Conservation (phyloP, 177 flowering plant genomes). For the Vitis hybrid region DNA sequence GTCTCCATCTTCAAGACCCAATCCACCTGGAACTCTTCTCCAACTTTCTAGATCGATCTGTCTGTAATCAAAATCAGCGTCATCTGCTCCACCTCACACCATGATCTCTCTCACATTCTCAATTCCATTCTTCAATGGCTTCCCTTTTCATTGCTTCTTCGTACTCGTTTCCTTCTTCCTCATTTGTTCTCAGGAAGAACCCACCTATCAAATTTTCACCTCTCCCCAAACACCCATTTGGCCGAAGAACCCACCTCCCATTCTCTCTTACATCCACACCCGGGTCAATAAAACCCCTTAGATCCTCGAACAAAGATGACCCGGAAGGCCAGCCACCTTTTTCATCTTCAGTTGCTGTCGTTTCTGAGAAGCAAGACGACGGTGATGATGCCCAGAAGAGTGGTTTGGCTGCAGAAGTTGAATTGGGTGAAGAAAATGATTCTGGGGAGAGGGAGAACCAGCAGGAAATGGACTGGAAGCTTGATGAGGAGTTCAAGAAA, state of each 20-base stretch:
- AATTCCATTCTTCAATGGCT: slow-evolving; percentile 22
- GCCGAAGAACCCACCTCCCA: slow-evolving; percentile 22
- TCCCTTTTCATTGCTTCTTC: slow-evolving; percentile 21
- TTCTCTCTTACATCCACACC: neutral
- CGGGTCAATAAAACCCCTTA: slow-evolving; percentile 24
- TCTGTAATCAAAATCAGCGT: neutral
- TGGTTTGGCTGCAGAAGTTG: slow-evolving; percentile 19
- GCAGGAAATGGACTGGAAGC: slow-evolving; percentile 87
- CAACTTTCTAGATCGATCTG: slow-evolving; percentile 34
- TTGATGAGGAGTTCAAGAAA: slow-evolving; percentile 90
- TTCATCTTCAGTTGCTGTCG: slow-evolving; percentile 32
- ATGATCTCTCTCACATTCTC: neutral
- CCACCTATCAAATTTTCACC: slow-evolving; percentile 5
- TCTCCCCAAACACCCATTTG: slow-evolving; percentile 8
- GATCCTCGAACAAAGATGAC: slow-evolving; percentile 36
- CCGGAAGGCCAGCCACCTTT: slow-evolving; percentile 30
- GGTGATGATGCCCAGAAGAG: slow-evolving; percentile 13
- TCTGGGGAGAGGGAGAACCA: slow-evolving; percentile 33
- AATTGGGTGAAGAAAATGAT: slow-evolving; percentile 14
- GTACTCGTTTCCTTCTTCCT: slow-evolving; percentile 5
- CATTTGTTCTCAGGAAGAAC: slow-evolving; percentile 5
- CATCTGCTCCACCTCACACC: slow-evolving; percentile 7
- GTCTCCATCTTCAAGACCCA: slow-evolving; percentile 12
- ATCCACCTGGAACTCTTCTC: slow-evolving; percentile 30
- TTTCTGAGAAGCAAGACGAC: slow-evolving; percentile 22